These are phyloP conservation scores for Talaromyces funiculosus DNA, from an alignment of 2,329 filamentous ascomycete species.

Conservation along the genomic window DNA sequence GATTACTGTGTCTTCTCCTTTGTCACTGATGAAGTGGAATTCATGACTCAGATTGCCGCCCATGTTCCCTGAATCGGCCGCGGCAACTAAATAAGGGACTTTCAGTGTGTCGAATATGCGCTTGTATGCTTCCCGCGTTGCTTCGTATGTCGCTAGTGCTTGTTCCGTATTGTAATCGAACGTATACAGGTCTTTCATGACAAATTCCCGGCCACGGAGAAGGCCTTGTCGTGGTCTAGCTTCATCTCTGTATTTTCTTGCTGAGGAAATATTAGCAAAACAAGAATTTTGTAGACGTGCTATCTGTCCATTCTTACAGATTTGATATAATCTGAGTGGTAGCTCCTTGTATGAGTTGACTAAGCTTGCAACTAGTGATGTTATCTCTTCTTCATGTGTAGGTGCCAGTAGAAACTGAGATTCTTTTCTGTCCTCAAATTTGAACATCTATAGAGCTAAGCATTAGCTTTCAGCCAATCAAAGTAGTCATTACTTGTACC, in stretches of 20 bases:
- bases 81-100: slow-evolving; percentile 75
- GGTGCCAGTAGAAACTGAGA: slow-evolving; percentile 72
- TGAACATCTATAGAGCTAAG: slow-evolving; percentile 58
- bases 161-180: slow-evolving; percentile 66
- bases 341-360: slow-evolving; percentile 80
- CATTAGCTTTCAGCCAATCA: slow-evolving; percentile 9
- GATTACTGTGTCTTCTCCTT: slow-evolving; percentile 81
- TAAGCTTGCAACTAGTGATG: slow-evolving; percentile 65
- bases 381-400: slow-evolving; percentile 97
- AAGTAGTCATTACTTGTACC: slow-evolving; percentile 41
- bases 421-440: slow-evolving; percentile 71
- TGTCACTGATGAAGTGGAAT: slow-evolving; percentile 74
- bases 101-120: slow-evolving; percentile 76
- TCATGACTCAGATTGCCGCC: slow-evolving; percentile 91
- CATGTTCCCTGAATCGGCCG: slow-evolving; percentile 94
- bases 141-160: slow-evolving; percentile 74
- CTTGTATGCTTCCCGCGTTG: slow-evolving; percentile 68
- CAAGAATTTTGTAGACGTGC: not conserved
- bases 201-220: slow-evolving; percentile 80
- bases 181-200: slow-evolving; percentile 98
- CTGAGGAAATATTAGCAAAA: slow-evolving; percentile 35
- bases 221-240: slow-evolving; percentile 81
- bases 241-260: slow-evolving; percentile 92
- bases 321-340: slow-evolving; percentile 84
- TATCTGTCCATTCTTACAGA: slow-evolving; percentile 50